Base-by-base conservation (phyloP, 768 basidiomycete genomes). In the Lactarius sp. region DNA sequence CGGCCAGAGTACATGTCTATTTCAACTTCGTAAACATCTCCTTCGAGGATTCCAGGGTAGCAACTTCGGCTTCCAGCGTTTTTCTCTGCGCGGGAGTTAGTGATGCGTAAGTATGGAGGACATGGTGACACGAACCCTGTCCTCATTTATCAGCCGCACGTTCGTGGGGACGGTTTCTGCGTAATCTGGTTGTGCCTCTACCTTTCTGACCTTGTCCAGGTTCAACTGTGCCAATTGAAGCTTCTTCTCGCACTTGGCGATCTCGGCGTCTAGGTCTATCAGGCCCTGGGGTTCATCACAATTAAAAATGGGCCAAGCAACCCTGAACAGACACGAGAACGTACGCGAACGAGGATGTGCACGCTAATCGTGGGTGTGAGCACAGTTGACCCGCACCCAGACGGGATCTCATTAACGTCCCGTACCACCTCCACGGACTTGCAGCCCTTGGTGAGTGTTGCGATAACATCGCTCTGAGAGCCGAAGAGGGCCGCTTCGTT, bases 211-310 rank as follows among this genome's bases (percentile, higher is more conserved):
- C 78, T 97, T 98, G 59, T 87, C 84, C 49, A 90, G 76, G 67
- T 84, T 87, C 56, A 90, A 66, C 57, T 80, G 78, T 2, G 84
- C 86, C 10, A 94, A 76, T 44, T 87, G 83, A 2, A 91, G 81
- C 75, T 95, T 97, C 83, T 97, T 98, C 71, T 92, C 85, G 65
- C 88, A 86, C 75, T 95, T 98, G 46, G 82, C 78, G 51, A 97
- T 89, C 75, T 98, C 96, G 2, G 83, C 84, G 52, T 92, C 87
- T 6, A 96, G 77, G 75, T 98, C 89, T 18, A 99, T 87, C 47
- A 95, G 85, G 31, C 95, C 94, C 94, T 97, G 68, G 16, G 20
- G 9, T 51, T 20, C 50, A 14, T 36, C 12, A 34, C 31, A 20
- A 52, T 34, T 51, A 13, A 36, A 37, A 56, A 8, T 47, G 22